phyloP scores from a whole-genome alignment of 2,329 filamentous ascomycete species.

The Fusarium torulosum region DNA sequence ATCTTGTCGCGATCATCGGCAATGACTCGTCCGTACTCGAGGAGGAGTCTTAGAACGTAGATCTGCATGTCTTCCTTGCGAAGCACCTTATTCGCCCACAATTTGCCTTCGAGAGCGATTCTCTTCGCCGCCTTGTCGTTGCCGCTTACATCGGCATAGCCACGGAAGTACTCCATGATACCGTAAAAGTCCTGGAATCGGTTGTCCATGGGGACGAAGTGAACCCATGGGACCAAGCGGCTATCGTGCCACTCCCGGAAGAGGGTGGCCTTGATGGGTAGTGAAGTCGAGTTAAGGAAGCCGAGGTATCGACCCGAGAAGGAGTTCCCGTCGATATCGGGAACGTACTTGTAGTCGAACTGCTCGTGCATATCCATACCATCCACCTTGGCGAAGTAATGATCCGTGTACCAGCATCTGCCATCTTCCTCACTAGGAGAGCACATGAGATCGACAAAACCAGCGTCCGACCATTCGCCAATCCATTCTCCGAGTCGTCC shows the following conservation, averaged over 20 bases:
- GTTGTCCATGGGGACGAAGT: conserved; percentile 85
- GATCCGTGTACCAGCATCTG: conserved; percentile 63
- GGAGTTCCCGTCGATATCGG: conserved; percentile 82
- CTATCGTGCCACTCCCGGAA: conserved; percentile 86
- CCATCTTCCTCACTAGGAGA: conserved; percentile 53
- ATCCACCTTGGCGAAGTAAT: conserved; percentile 57
- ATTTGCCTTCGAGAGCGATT: conserved; percentile 74
- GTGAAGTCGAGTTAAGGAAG: conserved; percentile 75
- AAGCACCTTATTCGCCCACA: conserved; percentile 77
- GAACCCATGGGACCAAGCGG: conserved; percentile 79
- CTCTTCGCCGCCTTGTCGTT: conserved; percentile 71
- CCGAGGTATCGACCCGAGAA: conserved; percentile 77
- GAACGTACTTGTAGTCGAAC: conserved; percentile 75
- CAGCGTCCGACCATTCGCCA: conserved; percentile 61
- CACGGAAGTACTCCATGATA: conserved; percentile 80
- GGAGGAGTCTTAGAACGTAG: conserved; percentile 73
- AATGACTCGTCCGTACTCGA: conserved; percentile 71
- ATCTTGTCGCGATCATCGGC: conserved; percentile 65
- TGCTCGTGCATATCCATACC: conserved; percentile 63
- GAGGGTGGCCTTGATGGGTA: conserved; percentile 82
- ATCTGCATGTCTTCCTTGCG: conserved; percentile 80
- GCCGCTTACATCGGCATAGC: conserved; percentile 61
- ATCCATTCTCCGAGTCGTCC: conserved; percentile 65
- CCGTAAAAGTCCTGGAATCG: conserved; percentile 78
- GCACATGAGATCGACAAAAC: conserved; percentile 69